Percentiles rank a stretch among this genome's conserved stretches.
Evolutionary conservation across 345 rosid genomes (phyloP).

Genomic region (Arabidopsis suecica): DNA sequence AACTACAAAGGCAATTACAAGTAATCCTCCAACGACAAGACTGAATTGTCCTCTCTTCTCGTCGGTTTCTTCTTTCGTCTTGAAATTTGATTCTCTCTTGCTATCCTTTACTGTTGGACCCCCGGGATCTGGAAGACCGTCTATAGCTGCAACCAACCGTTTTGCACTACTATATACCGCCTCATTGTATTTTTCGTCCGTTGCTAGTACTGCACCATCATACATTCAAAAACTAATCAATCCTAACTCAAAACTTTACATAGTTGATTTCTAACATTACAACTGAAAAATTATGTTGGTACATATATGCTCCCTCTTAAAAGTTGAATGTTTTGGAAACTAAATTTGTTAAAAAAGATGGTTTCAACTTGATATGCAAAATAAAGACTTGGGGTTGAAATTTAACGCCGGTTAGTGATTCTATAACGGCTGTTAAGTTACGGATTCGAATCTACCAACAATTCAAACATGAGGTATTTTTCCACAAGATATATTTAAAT

Average conservation of each 20-base stretch:
- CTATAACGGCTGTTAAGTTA: too few species aligned
- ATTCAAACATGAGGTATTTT: too few species aligned
- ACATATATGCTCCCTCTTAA: too few species aligned
- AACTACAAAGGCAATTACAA: constrained; percentile 92
- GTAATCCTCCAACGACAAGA: constrained; percentile 91
- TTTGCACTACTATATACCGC: constrained; percentile 84
- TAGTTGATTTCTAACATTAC: not conserved
- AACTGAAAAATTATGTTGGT: not conserved
- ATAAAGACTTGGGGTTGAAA: not conserved
- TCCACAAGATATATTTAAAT: too few species aligned
- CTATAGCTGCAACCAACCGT: constrained; percentile 88
- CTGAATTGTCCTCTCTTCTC: constrained; percentile 97
- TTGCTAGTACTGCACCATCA: constrained; percentile 77
- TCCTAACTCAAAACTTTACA: not conserved
- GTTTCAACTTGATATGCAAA: not conserved
- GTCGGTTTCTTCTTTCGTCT: constrained; percentile 85
- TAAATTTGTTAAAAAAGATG: not conserved
- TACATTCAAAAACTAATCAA: constrained; percentile 20
- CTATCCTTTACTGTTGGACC: constrained; percentile 74
- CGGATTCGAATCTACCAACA: too few species aligned
- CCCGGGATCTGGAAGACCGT: constrained; percentile 93
- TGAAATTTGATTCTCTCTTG: constrained; percentile 92
- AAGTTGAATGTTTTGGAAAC: too few species aligned
- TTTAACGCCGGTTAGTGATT: too few species aligned
- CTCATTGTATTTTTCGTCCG: constrained; percentile 96